Percentiles rank a stretch among this genome's conserved stretches.
phyloP scores from a whole-genome alignment of 2,329 filamentous ascomycete genomes.

The Aaosphaeria pasadenensis region DNA sequence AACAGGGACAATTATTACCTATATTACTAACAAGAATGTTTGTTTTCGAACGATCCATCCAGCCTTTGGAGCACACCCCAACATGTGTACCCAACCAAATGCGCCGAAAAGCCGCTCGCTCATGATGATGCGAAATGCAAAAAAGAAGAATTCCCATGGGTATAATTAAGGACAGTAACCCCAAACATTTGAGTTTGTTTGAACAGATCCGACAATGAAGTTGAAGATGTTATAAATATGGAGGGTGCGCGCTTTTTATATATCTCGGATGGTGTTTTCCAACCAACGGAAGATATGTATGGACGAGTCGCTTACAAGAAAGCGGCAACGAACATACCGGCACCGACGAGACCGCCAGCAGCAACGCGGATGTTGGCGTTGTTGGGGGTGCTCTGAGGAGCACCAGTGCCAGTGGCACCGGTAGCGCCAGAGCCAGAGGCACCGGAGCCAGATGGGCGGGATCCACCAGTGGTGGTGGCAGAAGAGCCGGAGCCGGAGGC shows the following conservation, averaged over 20 bases:
- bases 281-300: neutral
- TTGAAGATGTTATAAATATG: neutral
- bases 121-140: neutral
- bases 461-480: constrained; percentile 8
- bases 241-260: neutral
- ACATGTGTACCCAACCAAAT: no score
- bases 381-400: constrained; percentile 15
- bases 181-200: neutral
- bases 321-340: constrained; percentile 34
- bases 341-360: constrained; percentile 29
- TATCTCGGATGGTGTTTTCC: neutral
- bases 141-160: neutral
- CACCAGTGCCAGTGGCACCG: constrained; percentile 4
- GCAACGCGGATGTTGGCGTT: constrained; percentile 28
- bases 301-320: constrained; percentile 30
- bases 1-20: no score
- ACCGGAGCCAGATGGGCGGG: neutral
- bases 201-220: neutral
- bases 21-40: no score
- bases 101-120: neutral
- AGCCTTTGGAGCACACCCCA: no score
- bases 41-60: no score
- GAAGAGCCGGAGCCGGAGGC: constrained; percentile 5
- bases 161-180: neutral
- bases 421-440: constrained; percentile 8